Conservation (phyloP, 2,329 filamentous ascomycete species). For the Monilinia fructicola region DNA sequence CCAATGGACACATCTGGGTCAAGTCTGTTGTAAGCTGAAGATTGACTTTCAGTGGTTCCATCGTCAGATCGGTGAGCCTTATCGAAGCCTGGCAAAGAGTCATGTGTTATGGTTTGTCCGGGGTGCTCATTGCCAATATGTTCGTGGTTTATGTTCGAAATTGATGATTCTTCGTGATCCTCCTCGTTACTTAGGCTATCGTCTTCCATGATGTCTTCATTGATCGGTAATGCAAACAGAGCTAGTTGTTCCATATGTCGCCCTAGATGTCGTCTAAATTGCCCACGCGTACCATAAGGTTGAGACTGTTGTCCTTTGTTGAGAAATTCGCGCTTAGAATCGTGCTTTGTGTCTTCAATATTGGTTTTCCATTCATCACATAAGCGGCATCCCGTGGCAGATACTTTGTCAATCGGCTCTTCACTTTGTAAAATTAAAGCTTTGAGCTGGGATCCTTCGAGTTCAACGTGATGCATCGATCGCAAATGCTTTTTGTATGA, state of each 20-base stretch:
- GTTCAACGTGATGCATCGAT: constrained; percentile 22
- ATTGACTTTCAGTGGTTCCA: too few relatives aligned
- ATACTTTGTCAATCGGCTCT: constrained; percentile 31
- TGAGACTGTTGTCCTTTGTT: constrained; percentile 21
- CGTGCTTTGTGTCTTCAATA: constrained; percentile 24
- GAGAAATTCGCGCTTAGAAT: constrained; percentile 22
- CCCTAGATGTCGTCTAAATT: constrained; percentile 33
- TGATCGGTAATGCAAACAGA: constrained; percentile 31
- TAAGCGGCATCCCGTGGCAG: constrained; percentile 36
- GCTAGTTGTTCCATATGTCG: constrained; percentile 34
- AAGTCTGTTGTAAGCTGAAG: too few relatives aligned
- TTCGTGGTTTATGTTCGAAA: too few relatives aligned
- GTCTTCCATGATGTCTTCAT: neutral
- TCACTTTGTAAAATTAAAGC: constrained; percentile 34
- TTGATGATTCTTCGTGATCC: too few relatives aligned
- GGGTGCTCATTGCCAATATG: too few relatives aligned
- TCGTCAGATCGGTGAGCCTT: too few relatives aligned
- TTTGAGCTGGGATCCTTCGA: constrained; percentile 27
- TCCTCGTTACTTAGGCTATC: too few relatives aligned
- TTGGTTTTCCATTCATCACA: constrained; percentile 39
- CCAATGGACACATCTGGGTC: too few relatives aligned
- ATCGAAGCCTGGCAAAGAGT: too few relatives aligned
- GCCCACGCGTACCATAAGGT: constrained; percentile 25
- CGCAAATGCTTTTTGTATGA: constrained; percentile 28
- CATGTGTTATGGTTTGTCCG: too few relatives aligned